phyloP scores from a whole-genome alignment of 176 grass and related monocot species.

The Leersia perrieri region DNA sequence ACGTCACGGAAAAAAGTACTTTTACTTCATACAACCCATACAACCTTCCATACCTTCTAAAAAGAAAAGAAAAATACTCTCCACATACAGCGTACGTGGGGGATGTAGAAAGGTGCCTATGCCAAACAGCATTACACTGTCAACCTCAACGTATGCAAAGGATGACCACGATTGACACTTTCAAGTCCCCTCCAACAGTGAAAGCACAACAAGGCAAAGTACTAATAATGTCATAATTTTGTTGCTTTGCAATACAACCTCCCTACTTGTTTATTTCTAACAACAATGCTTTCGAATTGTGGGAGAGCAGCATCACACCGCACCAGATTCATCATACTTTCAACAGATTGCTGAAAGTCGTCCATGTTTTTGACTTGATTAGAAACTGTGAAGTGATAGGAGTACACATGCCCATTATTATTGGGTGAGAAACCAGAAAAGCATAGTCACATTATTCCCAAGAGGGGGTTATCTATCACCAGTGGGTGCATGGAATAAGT shows the following conservation, averaged over 20 bases:
- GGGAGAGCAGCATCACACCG: not conserved
- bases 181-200: conserved; percentile 17
- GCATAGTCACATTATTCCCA: not conserved
- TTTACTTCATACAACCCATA: not conserved
- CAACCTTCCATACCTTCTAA: not conserved
- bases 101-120: not conserved
- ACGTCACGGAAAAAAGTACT: not conserved
- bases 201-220: conserved; percentile 9
- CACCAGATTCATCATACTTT: not conserved
- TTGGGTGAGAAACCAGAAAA: not conserved
- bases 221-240: conserved; percentile 5
- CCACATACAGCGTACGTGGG: not conserved
- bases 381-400: not conserved
- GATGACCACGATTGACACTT: conserved; percentile 12
- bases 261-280: not conserved
- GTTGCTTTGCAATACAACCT: not conserved
- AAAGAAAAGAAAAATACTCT: not conserved
- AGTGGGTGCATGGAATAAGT: not conserved
- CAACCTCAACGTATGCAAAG: conserved; percentile 11
- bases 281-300: not conserved
- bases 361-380: not conserved
- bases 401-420: not conserved
- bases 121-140: conserved; percentile 10
- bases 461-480: not conserved
- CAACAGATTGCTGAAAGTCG: not conserved